Base-by-base conservation (phyloP, 2,329 filamentous ascomycete genomes). In the Calonectria pseudoreteaudii region DNA sequence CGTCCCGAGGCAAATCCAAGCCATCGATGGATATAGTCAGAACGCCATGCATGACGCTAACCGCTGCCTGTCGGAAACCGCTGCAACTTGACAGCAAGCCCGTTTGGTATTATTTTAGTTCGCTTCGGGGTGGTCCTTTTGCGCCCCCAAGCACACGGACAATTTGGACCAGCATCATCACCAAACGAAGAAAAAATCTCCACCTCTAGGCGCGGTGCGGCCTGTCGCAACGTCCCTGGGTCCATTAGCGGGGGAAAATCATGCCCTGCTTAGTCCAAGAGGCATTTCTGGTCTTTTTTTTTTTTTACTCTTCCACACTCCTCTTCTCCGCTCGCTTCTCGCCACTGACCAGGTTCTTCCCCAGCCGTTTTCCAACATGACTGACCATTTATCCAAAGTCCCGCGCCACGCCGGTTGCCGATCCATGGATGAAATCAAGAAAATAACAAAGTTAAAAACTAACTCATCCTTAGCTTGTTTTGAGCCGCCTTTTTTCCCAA, bases 341-440 rank as follows among this genome's bases (percentile, higher is more conserved):
- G 56, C 70, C 38, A 44, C 36, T 41, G 47, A 58, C 58, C 70
- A 31, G 64, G 56, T 66, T 64, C 20, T 53, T 62, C 53, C 68
- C 68, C 62, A 41, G 58, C 14, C 30, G 49, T 56, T 68, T 62
- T 58, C 60, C 16, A 28, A 49, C 52, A 18, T 74, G 41, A 47
- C 41, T 30, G 26, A 20, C 30, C 50, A 30, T 30, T 58, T 7
- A 34, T 14, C 28, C 36, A 30, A 44, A 44, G 38, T 34, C 41
- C 3, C 38, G 20, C 28, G 2, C 28, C 18, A 9, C 28, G 9
- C 26, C 26, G 18, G 44, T 23, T 26, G 30, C 60, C 41, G 20
- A 65, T 34, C 41, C 5, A 10, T 34, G 20, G 4, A 16, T 34
- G 20, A 31, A n/a, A 30, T 23, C 30, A 47, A 23, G 30, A 26